Conservation (phyloP, 1,284 basidiomycete genomes). For the Ceratobasidium sp. region DNA sequence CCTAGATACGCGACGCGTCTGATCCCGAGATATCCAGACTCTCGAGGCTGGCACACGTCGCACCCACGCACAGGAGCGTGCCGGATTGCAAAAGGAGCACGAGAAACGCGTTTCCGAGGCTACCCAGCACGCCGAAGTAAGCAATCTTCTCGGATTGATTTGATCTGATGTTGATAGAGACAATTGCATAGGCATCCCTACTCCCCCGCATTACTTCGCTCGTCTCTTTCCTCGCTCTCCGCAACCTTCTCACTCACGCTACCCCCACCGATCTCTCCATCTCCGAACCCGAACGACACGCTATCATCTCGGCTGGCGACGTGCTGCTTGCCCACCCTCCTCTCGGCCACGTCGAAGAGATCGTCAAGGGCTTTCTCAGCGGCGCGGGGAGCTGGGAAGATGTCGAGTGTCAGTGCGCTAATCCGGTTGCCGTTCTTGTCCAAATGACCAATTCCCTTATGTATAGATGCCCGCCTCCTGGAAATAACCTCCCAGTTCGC, state of each 20-base stretch:
- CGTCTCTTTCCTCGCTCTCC: slow-evolving; percentile 72
- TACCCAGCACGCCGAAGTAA: slow-evolving; percentile 69
- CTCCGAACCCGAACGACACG: slow-evolving; percentile 63
- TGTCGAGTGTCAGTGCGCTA: slow-evolving; percentile 45
- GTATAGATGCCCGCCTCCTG: slow-evolving; percentile 32
- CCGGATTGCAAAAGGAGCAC: slow-evolving; percentile 59
- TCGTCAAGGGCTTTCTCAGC: slow-evolving; percentile 66
- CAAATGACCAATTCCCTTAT: neutral
- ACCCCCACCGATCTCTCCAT: slow-evolving; percentile 54
- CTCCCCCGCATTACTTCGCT: slow-evolving; percentile 63
- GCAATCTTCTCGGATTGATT: slow-evolving; percentile 47
- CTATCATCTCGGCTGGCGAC: slow-evolving; percentile 65
- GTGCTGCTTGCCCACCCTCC: slow-evolving; percentile 61
- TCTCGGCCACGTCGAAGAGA: slow-evolving; percentile 57
- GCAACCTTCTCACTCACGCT: slow-evolving; percentile 63
- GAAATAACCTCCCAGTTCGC: slow-evolving; percentile 44
- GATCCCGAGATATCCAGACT: slow-evolving; percentile 55
- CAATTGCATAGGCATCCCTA: slow-evolving; percentile 56
- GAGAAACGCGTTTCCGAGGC: slow-evolving; percentile 66
- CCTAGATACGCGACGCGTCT: slow-evolving; percentile 19
- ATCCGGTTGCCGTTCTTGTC: neutral
- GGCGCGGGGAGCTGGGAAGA: slow-evolving; percentile 51
- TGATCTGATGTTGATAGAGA: slow-evolving; percentile 16
- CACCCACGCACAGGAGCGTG: slow-evolving; percentile 60
- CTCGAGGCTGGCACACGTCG: slow-evolving; percentile 6